These are phyloP conservation scores for Botrytis byssoidea DNA, from an alignment of 2,329 filamentous ascomycete genomes.

Conservation along the genomic window DNA sequence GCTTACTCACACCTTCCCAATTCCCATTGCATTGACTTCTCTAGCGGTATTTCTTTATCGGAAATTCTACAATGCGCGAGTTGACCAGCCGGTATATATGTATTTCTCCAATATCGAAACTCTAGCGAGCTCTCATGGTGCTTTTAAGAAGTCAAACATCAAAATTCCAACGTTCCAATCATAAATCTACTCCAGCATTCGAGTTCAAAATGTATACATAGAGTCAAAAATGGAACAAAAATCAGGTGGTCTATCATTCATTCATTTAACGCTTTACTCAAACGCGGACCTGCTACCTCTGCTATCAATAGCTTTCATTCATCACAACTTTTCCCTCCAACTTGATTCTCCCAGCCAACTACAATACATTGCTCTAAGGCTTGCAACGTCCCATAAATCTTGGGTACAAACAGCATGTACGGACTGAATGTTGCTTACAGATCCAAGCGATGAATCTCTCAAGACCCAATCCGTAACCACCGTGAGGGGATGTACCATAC, in stretches of 20 bases:
- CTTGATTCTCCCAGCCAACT: neutral
- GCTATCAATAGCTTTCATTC: neutral
- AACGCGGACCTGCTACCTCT: neutral
- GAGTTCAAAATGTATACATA: neutral
- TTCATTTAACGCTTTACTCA: neutral
- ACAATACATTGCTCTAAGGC: slow-evolving; percentile 49
- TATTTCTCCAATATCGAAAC: neutral
- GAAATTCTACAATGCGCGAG: fast-evolving
- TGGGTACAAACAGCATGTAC: slow-evolving; percentile 71
- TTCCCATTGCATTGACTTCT: neutral
- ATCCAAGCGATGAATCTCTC: slow-evolving; percentile 72
- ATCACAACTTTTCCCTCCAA: neutral
- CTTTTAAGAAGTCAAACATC: neutral
- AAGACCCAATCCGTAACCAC: slow-evolving; percentile 80
- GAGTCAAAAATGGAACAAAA: neutral
- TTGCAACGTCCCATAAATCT: slow-evolving; percentile 80
- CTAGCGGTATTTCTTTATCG: neutral
- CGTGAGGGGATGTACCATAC: slow-evolving; percentile 86
- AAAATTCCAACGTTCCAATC: neutral
- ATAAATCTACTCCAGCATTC: neutral
- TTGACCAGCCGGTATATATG: neutral
- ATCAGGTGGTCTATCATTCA: neutral
- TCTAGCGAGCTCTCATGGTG: neutral
- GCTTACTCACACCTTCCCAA: neutral
- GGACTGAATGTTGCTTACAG: slow-evolving; percentile 62